Base-by-base conservation (phyloP, 805 yeast species). In the Candida maesae region DNA sequence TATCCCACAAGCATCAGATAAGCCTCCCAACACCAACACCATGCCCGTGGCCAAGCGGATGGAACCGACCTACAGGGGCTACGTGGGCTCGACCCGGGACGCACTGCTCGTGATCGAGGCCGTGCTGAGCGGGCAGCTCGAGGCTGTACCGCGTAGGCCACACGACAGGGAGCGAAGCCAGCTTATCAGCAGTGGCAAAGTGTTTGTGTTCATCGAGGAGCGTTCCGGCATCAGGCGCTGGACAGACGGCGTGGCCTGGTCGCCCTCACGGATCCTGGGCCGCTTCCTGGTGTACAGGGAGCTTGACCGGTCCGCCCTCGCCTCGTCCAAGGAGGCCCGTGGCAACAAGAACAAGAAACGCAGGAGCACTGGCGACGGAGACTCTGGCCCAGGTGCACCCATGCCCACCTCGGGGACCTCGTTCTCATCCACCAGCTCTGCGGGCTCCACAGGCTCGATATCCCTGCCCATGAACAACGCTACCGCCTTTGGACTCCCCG, bases 211-310 rank as follows among this genome's bases (percentile, higher is more conserved):
- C 56, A 76, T 83, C 35, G 96, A 90, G 61, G 87, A 84, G 50
- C 68, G 74, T 11, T 79, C 90, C 0, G 89, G 91, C 3, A 89
- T 90, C 45, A 85, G 84, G 58, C 71, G 98, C 44, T 90, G 98
- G 98, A 90, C 98, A 1, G 98, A 90, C 56, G 96, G 96, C n/a
- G 76, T 86, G 12, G 70, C 90, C 12, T 90, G 98, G 98, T 79
- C 90, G 2, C 96, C 97, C 0, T 83, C 95, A 2, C 70, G 97
- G 36, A 88, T 90, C 29, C 70, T 88, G 20, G 95, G 95, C 6
- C 71, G 93, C 44, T 90, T 90, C 53, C 66, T 90, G 25, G 81
- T 90, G 10, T 90, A 90, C 61, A 74, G 95, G 20, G 95, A 89
- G 58, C 59, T 78, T 26, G 76, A 74, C 46, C 65, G 66, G 29